Evolutionary conservation across 1,284 basidiomycete genomes (phyloP), one percentile per base, ranked within the genome.

Genomic region (Ustilago vetiveriae): DNA sequence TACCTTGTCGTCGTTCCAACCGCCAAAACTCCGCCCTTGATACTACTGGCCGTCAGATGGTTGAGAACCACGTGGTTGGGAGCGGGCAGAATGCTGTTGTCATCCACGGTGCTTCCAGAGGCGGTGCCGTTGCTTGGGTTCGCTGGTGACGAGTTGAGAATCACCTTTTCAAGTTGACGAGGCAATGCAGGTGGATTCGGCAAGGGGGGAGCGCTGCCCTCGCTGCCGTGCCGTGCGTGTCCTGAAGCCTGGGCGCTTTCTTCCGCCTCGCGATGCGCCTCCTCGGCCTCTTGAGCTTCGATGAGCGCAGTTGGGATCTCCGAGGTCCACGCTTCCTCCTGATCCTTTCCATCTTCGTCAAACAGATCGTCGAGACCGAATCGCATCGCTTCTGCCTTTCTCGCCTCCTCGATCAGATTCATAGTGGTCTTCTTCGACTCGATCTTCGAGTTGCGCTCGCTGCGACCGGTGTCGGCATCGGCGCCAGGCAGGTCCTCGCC

Each of bases 31-130:
- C 94, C 94, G 81, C 94, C 92, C 82, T 90, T 88, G 77, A 98
- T 98, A 63, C 94, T 92, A 82, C 92, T 95, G 46, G 95, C 98
- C 64, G 93, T 93, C 58, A 98, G 84, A 83, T 98, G 96, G 73
- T 97, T 93, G 68, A 98, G 85, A 36, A 98, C 93, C 30, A 93
- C 93, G 83, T 98, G 95, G 51, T 90, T 92, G 13, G 77, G 77
- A 17, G 96, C 93, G 8, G 95, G 92, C 66, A 98, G 84, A 57
- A 98, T 92, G 39, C 90, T 91, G 72, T 89, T 92, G 82, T 98
- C 95, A 82, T 98, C 93, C 26, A 92, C 88, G 54, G 81, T 62
- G 45, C 83, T 69, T 70, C 73, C 66, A 8, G 79, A 72, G 6
- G 53, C 43, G 4, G 60, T 59, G 13, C 68, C 53, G 22, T 64